Base-by-base conservation (phyloP, 1,284 basidiomycete genomes). In the Anthracocystis setariae region DNA sequence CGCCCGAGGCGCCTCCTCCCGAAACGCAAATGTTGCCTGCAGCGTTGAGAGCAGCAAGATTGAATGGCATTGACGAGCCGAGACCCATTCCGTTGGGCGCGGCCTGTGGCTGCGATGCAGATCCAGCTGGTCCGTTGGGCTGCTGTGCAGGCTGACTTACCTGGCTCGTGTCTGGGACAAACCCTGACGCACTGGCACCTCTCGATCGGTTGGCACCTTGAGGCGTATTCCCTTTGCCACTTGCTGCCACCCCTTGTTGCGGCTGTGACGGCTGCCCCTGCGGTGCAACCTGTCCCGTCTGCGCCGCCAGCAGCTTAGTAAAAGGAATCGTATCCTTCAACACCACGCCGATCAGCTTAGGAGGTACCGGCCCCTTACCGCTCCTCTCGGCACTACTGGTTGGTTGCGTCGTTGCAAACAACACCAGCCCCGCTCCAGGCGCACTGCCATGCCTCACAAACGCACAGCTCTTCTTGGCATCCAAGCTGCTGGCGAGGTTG, bases 381-480 rank as follows among this genome's bases (percentile, higher is more conserved):
- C 40, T 40, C 33, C 49, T 46, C 47, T 73, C 65, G 0, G 57
- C 54, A 40, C 63, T 66, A 45, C 59, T 66, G 20, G 72, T 60
- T 23, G 74, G 46, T 43, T 73, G 72, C 3, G 58, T 65, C 23
- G 68, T 71, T 4, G 66, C 65, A 39, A 79, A 65, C 35, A 79
- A 38, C 23, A 76, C 71, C 46, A 76, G 37, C 9, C 77, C 77
- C 12, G 69, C 72, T 0, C 64, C 73, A 1, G 73, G 53, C 18
- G 37, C 62, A 23, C 58, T 44, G 3, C 70, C 73, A 46, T 75
- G 74, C n/a, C 69, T 43, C 3, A 79, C 62, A 37, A 68, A 77
- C 2, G 77, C 77, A 39, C 67, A 75, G 40, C 76, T 66, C 58
- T 74, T 73, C 42, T 77, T 74, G 9, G 64, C 67, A 23, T 77